Percentiles rank a stretch among this genome's conserved stretches.
Evolutionary conservation across 75 land plant species (phyloP).

Genomic region (Larix kaempferi): DNA sequence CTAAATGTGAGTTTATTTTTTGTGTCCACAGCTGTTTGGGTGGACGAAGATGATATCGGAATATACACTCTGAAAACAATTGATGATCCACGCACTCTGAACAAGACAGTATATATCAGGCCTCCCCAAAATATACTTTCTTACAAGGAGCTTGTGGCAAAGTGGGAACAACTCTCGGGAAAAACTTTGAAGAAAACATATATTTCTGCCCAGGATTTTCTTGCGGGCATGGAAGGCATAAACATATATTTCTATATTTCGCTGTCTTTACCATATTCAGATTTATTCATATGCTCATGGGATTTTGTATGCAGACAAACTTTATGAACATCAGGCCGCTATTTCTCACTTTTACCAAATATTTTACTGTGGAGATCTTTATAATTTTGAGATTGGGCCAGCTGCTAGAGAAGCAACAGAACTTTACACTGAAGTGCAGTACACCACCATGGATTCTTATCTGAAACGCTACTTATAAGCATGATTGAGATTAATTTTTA

Average conservation of each 20-base stretch:
- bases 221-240: constrained; percentile 6
- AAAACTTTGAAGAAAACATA: constrained; percentile 34
- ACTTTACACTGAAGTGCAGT: constrained; percentile 40
- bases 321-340: not conserved
- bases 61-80: constrained; percentile 27
- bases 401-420: constrained; percentile 22
- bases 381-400: constrained; percentile 27
- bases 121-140: constrained; percentile 36
- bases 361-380: constrained; percentile 18
- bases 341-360: constrained; percentile 11
- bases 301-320: not conserved
- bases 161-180: constrained; percentile 53
- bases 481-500: too few species aligned
- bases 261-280: not conserved
- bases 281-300: not conserved
- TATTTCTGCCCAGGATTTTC: constrained; percentile 35
- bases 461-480: constrained; percentile 22
- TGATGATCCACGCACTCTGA: constrained; percentile 37
- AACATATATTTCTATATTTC: not conserved
- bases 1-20: too few species aligned
- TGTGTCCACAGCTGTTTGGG: constrained; percentile 26
- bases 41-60: constrained; percentile 47
- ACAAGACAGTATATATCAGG: constrained; percentile 29
- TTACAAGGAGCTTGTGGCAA: constrained; percentile 19
- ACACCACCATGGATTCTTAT: constrained; percentile 24